Percentiles rank a stretch among this genome's conserved stretches.
These are phyloP conservation scores for Cryptococcus maquisensis DNA, from an alignment of 1,284 basidiomycete species.

Conservation along the genomic window DNA sequence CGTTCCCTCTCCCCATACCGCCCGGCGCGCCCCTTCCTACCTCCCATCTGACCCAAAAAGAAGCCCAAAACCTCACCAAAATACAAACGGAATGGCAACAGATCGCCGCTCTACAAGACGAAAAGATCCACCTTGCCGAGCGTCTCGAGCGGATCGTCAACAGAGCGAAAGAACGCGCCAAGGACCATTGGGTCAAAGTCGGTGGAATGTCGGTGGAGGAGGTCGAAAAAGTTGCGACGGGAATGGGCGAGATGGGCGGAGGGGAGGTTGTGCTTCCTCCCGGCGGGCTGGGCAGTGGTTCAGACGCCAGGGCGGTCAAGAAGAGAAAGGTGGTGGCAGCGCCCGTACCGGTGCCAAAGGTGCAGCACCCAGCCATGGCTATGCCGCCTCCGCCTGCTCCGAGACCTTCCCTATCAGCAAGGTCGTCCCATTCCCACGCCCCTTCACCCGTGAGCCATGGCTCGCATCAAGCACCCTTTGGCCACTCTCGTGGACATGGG, in stretches of 20 bases:
- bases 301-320: constrained; percentile 24
- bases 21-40: constrained; percentile 30
- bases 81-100: constrained; percentile 46
- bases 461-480: not conserved
- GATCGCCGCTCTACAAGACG: constrained; percentile 42
- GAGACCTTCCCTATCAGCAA: constrained; percentile 15
- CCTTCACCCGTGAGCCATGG: not conserved
- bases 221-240: constrained; percentile 17
- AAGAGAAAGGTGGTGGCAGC: constrained; percentile 19
- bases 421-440: constrained; percentile 11
- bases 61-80: constrained; percentile 40
- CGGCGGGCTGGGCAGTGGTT: constrained; percentile 34
- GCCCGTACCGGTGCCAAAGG: constrained; percentile 1
- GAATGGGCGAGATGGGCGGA: constrained; percentile 32
- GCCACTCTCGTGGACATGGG: not conserved
- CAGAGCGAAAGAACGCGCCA: constrained; percentile 39
- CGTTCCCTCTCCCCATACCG: constrained; percentile 30
- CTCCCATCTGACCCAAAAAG: constrained; percentile 38
- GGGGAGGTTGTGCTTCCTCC: constrained; percentile 38
- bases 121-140: constrained; percentile 45
- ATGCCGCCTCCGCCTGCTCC: constrained; percentile 29
- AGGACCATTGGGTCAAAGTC: constrained; percentile 42
- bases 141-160: constrained; percentile 42
- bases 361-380: constrained; percentile 12
- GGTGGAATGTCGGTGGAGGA: constrained; percentile 44